These are phyloP conservation scores for Rhynchospora pubera DNA, from an alignment of 176 grass and related monocot species.

Conservation along the genomic window DNA sequence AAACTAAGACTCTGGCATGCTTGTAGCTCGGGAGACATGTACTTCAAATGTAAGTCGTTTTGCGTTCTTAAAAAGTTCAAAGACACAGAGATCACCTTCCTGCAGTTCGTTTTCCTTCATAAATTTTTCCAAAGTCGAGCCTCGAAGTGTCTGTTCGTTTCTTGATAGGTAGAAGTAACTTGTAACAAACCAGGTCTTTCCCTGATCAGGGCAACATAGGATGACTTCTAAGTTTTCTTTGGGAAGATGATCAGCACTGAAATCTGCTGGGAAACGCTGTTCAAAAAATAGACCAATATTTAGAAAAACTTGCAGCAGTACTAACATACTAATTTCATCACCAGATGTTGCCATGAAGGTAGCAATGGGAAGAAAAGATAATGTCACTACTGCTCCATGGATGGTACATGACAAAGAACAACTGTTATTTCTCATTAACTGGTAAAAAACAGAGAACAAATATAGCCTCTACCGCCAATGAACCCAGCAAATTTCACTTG, in stretches of 20 bases:
- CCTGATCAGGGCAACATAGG: constrained; percentile 1
- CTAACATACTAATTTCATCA: not conserved
- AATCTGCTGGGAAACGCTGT: not conserved
- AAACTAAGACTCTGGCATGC: no score
- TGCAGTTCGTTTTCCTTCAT: constrained; percentile 23
- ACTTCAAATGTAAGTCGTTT: constrained; percentile 3
- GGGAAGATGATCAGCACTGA: not conserved
- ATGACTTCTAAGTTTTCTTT: constrained; percentile 7
- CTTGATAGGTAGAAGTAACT: not conserved
- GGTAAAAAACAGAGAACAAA: not conserved
- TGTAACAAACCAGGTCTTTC: constrained; percentile 33
- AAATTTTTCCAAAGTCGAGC: constrained; percentile 28
- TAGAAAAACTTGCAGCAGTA: not conserved
- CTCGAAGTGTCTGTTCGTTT: not conserved
- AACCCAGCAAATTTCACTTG: not conserved
- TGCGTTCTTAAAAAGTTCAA: constrained; percentile 17
- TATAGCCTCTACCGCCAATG: not conserved
- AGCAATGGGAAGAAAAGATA: not conserved
- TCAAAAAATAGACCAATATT: not conserved
- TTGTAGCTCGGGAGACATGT: constrained; percentile 17
- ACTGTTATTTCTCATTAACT: no score
- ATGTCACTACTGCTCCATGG: not conserved
- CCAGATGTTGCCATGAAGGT: not conserved
- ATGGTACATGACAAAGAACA: not conserved
- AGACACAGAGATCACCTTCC: constrained; percentile 31